A percentile compares a stretch with the other conserved stretches of the same genome.
These are phyloP conservation scores for Hypoxylon sp. DNA, from an alignment of 2,329 filamentous ascomycete species.

Conservation along the genomic window DNA sequence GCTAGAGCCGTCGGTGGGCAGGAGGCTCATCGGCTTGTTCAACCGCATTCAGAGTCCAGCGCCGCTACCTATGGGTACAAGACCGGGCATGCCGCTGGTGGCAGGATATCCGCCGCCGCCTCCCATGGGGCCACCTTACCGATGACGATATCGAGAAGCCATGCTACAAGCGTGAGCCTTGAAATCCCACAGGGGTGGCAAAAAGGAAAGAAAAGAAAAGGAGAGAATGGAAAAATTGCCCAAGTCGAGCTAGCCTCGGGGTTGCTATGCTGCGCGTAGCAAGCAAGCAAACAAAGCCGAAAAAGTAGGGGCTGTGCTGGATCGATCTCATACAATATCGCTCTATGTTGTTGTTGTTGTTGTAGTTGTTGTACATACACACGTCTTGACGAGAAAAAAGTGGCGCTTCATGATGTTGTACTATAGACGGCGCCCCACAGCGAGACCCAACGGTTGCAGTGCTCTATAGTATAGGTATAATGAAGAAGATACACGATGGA, in stretches of 20 bases:
- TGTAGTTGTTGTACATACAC: constrained; percentile 37
- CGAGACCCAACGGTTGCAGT: constrained; percentile 14
- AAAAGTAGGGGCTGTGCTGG: too few species aligned
- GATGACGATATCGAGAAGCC: constrained; percentile 34
- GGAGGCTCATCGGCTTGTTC: constrained; percentile 81
- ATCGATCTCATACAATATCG: constrained; percentile 6
- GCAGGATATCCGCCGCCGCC: constrained; percentile 51
- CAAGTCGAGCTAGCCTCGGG: constrained; percentile 28
- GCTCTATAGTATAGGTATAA: constrained; percentile 34
- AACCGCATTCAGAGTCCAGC: constrained; percentile 61
- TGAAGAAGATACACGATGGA: constrained; percentile 35
- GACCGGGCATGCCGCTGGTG: constrained; percentile 48
- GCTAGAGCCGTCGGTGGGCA: constrained; percentile 82
- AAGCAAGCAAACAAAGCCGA: constrained; percentile 20
- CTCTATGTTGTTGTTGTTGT: too few species aligned
- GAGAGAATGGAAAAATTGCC: too few species aligned
- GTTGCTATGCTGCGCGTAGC: constrained; percentile 32
- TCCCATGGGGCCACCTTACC: constrained; percentile 49
- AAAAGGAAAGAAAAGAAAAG: constrained; percentile 5
- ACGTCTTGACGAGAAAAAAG: constrained; percentile 24
- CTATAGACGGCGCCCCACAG: constrained; percentile 32
- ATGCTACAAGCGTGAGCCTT: constrained; percentile 3
- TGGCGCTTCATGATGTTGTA: constrained; percentile 36
- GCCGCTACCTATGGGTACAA: constrained; percentile 43
- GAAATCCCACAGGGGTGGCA: constrained; percentile 16